Evolutionary conservation across 345 rosid species (phyloP), one percentile per base, ranked within the genome.

Genomic region (Camelina sativa): DNA sequence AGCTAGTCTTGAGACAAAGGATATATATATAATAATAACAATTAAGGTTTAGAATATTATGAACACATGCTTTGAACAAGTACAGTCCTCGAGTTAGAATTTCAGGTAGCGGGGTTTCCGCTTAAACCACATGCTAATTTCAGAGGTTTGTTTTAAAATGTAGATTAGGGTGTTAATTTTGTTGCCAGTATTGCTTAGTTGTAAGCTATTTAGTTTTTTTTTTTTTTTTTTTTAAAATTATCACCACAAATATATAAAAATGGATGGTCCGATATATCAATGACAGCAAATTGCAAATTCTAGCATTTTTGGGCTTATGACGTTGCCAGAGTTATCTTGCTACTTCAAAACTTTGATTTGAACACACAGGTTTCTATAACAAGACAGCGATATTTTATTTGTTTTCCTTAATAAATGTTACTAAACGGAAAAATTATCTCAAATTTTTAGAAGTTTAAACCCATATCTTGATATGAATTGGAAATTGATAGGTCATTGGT

Each of bases 101-200:
- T 81, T 82, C 69, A 76, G 77, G 74, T 65, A 72, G 80, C 89
- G 86, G 48, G 41, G 74, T 69, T 80, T 76, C 76, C 88, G 85
- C 76, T 80, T 46, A 37, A 76, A 51, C 72, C 89, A 85, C 88
- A 75, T 73, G 85, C 81, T 78, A 72, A 65, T 71, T 72, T 65
- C 73, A 20, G n/a, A 10, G 8, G 17, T 30, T 65, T 51, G 43
- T 9, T 48, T 32, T 7, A 56, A 57, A 77, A 58, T 23, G 2
- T 58, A 38, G 76, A 52, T 71, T 65, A 71, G 72, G 62, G 47
- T 51, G 63, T 70, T 34, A 34, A 34, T 34, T 34, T 59, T 57
- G 7, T 37, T 76, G 66, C 69, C 52, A 47, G 12, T 37, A 46
- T 64, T 64, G 71, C 72, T 71, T 76, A 63, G 80, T 76, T 70